phyloP scores from a whole-genome alignment of 371 early-diverging fungal genomes.

The Lichtheimia hyalospora region DNA sequence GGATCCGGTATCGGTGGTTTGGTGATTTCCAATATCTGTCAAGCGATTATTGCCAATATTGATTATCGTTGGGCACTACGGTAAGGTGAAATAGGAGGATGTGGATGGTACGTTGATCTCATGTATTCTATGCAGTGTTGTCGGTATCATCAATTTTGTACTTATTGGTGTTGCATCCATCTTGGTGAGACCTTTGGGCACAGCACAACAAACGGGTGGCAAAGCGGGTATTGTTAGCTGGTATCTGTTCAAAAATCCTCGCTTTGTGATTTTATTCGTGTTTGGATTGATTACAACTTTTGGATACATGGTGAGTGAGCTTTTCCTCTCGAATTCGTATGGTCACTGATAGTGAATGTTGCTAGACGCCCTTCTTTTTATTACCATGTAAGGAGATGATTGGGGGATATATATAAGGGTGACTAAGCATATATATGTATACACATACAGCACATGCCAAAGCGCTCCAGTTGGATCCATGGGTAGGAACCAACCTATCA shows the following conservation, averaged over 20 bases:
- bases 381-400: constrained; percentile 18
- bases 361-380: constrained; percentile 28
- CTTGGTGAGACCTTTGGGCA: constrained; percentile 21
- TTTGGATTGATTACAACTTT: constrained; percentile 29
- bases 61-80: constrained; percentile 69
- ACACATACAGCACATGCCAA: constrained; percentile 28
- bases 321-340: background rate
- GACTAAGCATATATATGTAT: background rate
- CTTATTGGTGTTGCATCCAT: constrained; percentile 12
- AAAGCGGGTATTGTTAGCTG: constrained; percentile 38
- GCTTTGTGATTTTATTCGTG: constrained; percentile 26
- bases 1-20: constrained; percentile 76
- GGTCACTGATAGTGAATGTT: background rate
- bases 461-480: constrained; percentile 25
- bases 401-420: background rate
- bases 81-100: constrained; percentile 8
- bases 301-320: constrained; percentile 25
- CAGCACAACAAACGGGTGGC: constrained; percentile 37
- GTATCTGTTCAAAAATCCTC: constrained; percentile 27
- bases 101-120: background rate
- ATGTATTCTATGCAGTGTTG: constrained; percentile 6
- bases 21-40: constrained; percentile 56
- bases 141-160: constrained; percentile 48
- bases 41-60: constrained; percentile 45
- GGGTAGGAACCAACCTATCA: constrained; percentile 40